phyloP scores from a whole-genome alignment of 352 stramenopile genomes.

The Phytophthora idaei region DNA sequence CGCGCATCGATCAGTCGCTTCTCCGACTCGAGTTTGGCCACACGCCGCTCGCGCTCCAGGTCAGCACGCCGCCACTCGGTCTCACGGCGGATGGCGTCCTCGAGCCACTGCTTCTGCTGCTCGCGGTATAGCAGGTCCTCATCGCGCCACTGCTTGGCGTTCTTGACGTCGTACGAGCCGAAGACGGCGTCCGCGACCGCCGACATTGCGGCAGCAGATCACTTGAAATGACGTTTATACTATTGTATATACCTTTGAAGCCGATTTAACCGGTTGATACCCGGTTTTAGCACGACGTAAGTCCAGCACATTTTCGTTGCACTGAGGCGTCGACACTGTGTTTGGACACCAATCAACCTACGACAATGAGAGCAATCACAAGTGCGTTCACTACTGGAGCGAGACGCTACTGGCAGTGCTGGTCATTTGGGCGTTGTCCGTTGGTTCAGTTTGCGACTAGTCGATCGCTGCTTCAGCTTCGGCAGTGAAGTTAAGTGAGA shows the following conservation, averaged over 20 bases:
- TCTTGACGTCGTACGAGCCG: conserved; percentile 85
- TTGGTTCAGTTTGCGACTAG: conserved; percentile 2
- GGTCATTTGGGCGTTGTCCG: not conserved
- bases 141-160: conserved; percentile 81
- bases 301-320: too few relatives aligned
- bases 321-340: not conserved
- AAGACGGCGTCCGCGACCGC: conserved; percentile 78
- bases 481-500: not conserved
- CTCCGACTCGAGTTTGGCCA: conserved; percentile 81
- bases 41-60: conserved; percentile 67
- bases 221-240: too few relatives aligned
- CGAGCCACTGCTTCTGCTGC: conserved; percentile 81
- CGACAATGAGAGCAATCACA: not conserved
- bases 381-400: not conserved
- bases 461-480: conserved; percentile 1
- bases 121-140: conserved; percentile 74
- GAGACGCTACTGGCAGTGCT: not conserved
- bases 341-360: not conserved
- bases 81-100: conserved; percentile 73
- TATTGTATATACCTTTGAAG: too few relatives aligned
- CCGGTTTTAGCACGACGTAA: not conserved
- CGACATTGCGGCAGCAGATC: conserved; percentile 30
- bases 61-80: conserved; percentile 74
- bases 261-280: too few relatives aligned
- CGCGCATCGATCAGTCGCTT: conserved; percentile 79